Percentiles rank a stretch among this genome's conserved stretches.
Evolutionary conservation across 768 basidiomycete genomes (phyloP).

Genomic region (Tephrocybe sp.): DNA sequence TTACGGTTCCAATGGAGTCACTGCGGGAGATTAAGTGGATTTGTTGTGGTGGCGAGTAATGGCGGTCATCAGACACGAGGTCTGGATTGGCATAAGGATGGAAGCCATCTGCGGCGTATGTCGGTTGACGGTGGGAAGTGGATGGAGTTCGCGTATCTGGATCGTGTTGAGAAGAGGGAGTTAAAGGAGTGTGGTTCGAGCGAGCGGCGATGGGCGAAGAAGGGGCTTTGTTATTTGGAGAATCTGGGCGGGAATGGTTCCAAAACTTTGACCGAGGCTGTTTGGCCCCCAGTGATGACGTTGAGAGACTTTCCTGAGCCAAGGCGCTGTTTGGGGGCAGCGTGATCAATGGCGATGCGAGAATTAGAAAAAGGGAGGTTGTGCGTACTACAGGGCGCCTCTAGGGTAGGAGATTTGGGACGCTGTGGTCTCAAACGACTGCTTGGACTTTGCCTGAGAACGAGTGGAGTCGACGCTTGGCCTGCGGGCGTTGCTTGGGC

Average conservation of each 20-base stretch:
- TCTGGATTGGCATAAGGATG: constrained; percentile 88
- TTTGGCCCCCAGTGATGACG: constrained; percentile 46
- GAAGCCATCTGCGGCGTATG: constrained; percentile 37
- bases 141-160: constrained; percentile 11
- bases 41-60: constrained; percentile 26
- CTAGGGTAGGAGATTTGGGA: constrained; percentile 50
- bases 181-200: constrained; percentile 22
- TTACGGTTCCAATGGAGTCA: constrained; percentile 55
- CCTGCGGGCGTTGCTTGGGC: constrained; percentile 40
- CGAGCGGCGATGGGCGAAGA: constrained; percentile 31
- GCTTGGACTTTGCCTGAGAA: constrained; percentile 50
- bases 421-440: constrained; percentile 59
- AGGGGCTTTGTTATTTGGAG: constrained; percentile 26
- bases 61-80: constrained; percentile 42
- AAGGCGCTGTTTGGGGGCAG: constrained; percentile 41
- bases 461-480: constrained; percentile 67
- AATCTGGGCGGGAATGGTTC: constrained; percentile 35
- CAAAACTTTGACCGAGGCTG: constrained; percentile 43
- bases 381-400: constrained; percentile 60
- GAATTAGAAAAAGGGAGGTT: constrained; percentile 6
- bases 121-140: constrained; percentile 14
- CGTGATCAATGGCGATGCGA: constrained; percentile 5
- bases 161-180: constrained; percentile 2
- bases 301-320: constrained; percentile 61
- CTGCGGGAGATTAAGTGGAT: constrained; percentile 36